Evolutionary conservation across 2,329 filamentous ascomycete species (phyloP), one percentile per base, ranked within the genome.

Genomic region (Sporothrix sp.): DNA sequence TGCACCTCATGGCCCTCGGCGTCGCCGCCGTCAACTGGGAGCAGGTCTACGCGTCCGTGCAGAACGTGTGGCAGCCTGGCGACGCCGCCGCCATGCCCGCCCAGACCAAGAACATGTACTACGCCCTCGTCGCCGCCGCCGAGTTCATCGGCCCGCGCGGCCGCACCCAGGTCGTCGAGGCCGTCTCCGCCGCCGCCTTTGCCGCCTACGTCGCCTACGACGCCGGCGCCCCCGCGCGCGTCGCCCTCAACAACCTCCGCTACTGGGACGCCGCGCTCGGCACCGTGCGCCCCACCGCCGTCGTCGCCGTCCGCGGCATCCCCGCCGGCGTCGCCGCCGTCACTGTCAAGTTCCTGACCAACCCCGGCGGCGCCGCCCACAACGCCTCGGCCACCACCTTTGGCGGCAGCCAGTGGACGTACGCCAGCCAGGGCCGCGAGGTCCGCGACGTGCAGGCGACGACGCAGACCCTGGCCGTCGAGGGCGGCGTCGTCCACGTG

Each of bases 361-460:
- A 47, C 33, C 44, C 44, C 2, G 32, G 44, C n/a, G 44, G 44
- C 8, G 44, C 44, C 13, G 44, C 32, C 21, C 44, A 47, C n/a
- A 37, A 47, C 44, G 35, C 44, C 3, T 21, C 20, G 7, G 33
- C 37, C 44, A 47, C 44, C 8, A 47, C 32, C 10, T 47, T 47
- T 37, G 44, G 44, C 18, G 44, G 44, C 20, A 47, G 44, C 33
- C 44, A 47, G 44, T 47, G 44, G 44, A 36, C 44, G 11, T 47
- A 25, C 14, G 30, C 27, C 9, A 47, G 33, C 23, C 44, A 27
- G 32, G 44, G 44, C 14, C 18, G 14, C 8, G 44, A 47, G 33
- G 32, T 18, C 18, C 27, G 21, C 18, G 25, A 37, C 14, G 44
- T 37, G n/a, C 21, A 37, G 21, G 7, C 44, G 14, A 47, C 44